Evolutionary conservation across 208 protist species (phyloP).

Genomic region (Trypanosoma mega): DNA sequence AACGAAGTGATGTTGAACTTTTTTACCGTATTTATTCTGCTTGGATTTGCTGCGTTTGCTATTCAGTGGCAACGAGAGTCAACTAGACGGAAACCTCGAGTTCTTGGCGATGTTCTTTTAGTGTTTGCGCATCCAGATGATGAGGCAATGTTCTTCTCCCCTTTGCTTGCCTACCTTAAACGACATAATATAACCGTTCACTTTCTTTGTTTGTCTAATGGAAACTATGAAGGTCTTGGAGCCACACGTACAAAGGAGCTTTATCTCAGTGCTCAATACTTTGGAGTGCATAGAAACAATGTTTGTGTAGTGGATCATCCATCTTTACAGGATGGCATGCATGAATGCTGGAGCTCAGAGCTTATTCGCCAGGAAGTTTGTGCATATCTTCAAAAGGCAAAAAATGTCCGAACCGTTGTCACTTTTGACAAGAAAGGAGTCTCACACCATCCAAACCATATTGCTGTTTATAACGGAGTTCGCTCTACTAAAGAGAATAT

Average conservation of each 20-base stretch:
- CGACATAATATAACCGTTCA: conserved; percentile 43
- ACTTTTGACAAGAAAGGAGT: conserved; percentile 96
- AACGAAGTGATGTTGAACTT: conserved; percentile 8
- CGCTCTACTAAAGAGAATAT: conserved; percentile 49
- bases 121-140: conserved; percentile 93
- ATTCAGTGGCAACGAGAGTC: conserved; percentile 49
- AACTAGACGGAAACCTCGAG: conserved; percentile 12
- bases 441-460: conserved; percentile 96
- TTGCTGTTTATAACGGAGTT: conserved; percentile 87
- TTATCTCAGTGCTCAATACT: conserved; percentile 68
- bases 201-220: conserved; percentile 95
- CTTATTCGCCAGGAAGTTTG: conserved; percentile 57
- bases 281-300: conserved; percentile 49
- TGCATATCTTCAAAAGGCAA: conserved; percentile 54
- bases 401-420: conserved; percentile 81
- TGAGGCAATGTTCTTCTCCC: conserved; percentile 92
- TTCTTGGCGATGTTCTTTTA: conserved; percentile 83
- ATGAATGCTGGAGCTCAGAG: conserved; percentile 52
- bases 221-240: conserved; percentile 83
- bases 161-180: conserved; percentile 56
- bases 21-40: conserved; percentile 16
- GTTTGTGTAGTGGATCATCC: conserved; percentile 81
- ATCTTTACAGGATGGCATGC: conserved; percentile 88
- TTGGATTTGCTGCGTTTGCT: conserved; percentile 33
- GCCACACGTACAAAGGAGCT: conserved; percentile 84